Percentiles rank a stretch among this genome's conserved stretches.
These are phyloP conservation scores for Mucor piriformis DNA, from an alignment of 371 early-diverging fungal genomes.

Conservation along the genomic window DNA sequence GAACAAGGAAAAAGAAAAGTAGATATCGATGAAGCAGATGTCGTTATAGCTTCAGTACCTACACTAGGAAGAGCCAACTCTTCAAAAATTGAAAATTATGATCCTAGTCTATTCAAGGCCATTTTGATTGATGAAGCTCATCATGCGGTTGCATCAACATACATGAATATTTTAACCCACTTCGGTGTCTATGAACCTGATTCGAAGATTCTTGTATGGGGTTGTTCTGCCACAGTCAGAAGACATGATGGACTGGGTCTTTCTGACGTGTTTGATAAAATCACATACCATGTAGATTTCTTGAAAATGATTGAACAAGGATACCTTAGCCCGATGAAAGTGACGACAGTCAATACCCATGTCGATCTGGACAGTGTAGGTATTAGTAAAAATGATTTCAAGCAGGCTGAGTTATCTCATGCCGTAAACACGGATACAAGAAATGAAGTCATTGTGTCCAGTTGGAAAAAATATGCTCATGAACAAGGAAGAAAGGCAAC, in stretches of 20 bases:
- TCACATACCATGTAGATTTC: conserved; percentile 78
- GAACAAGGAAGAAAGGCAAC: conserved; percentile 52
- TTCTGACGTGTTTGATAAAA: conserved; percentile 69
- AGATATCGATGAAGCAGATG: conserved; percentile 62
- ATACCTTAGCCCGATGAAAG: conserved; percentile 52
- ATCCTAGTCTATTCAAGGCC: conserved; percentile 80
- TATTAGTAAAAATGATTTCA: conserved; percentile 65
- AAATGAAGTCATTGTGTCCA: conserved; percentile 70
- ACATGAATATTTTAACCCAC: conserved; percentile 71
- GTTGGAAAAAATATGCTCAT: conserved; percentile 61
- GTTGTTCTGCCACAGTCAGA: conserved; percentile 90
- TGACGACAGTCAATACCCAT: conserved; percentile 68
- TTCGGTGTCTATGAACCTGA: conserved; percentile 56
- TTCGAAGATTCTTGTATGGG: conserved; percentile 78
- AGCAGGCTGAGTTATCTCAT: conserved; percentile 52
- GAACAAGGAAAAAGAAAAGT: conserved; percentile 68
- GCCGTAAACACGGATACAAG: conserved; percentile 69
- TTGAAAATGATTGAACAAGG: conserved; percentile 79
- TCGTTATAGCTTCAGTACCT: conserved; percentile 80
- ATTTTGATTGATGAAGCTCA: conserved; percentile 95
- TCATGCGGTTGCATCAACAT: conserved; percentile 83
- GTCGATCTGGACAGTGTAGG: conserved; percentile 59
- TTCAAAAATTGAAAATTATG: conserved; percentile 61
- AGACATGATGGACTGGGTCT: conserved; percentile 84
- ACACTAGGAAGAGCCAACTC: conserved; percentile 64